Base-by-base conservation (phyloP, 2,329 filamentous ascomycete species). In the Trichoderma koningiopsis region DNA sequence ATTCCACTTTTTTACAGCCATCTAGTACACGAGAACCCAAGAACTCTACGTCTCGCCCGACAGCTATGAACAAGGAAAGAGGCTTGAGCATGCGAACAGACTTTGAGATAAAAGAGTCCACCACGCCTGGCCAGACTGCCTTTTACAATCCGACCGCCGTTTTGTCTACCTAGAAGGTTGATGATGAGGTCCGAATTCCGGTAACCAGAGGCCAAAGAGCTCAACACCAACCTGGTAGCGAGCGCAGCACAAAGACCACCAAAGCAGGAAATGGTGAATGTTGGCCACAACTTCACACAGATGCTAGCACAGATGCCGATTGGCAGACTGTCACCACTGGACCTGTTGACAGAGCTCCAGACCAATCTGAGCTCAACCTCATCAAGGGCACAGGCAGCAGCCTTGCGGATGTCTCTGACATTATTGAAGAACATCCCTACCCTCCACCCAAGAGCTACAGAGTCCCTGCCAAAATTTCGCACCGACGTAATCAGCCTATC, bases 371-470 rank as follows among this genome's bases (percentile, higher is more conserved):
- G 27, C 67, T 74, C 67, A 72, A 72, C 35, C 62, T 75, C 69
- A 72, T 71, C 59, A 76, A 76, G 65, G 77, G 75, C 24, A 76
- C 76, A 16, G 82, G 83, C 11, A 83, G 80, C 71, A 85, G 83
- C 68, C 72, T 85, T 27, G 83, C 83, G 2, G 79, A 85, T 69
- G 78, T 81, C 7, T 84, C 83, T 0, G 83, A 84, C 55, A 71
- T 68, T 19, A 70, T 71, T 37, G 72, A 76, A 35, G 7, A 43
- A 22, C 27, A 63, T 24, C 37, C 35, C 16, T 27, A 22, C 2
- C 40, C 55, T 2, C 40, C 55, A 19, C 27, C 31, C 19, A 53
- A 66, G n/a, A 22, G 57, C 37, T 27, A 56, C n/a, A 33, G n/a
- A 35, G 35, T 53, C 13, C 24, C 49, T 8, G 53, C 53, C 33